Evolutionary conservation across 371 early-diverging fungal genomes (phyloP).

Genomic region (Coemansia sp.): DNA sequence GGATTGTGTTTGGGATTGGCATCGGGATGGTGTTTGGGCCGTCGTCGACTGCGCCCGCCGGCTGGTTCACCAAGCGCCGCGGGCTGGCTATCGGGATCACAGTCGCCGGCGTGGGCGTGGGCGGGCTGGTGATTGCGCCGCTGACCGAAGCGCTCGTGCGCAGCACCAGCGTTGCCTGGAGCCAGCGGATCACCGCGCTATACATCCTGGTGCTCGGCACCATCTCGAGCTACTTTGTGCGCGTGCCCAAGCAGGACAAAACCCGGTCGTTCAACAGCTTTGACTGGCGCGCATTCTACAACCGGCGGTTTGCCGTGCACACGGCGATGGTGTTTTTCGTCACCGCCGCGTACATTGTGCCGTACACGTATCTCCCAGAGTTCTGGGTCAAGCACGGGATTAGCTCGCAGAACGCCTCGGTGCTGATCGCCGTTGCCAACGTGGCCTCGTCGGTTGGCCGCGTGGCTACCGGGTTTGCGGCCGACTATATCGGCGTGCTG

Average conservation of each 20-base stretch:
- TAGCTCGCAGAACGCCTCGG: conserved; percentile 48
- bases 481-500: conserved; percentile 53
- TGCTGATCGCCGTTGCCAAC: conserved; percentile 53
- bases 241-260: conserved; percentile 50
- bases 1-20: conserved; percentile 50
- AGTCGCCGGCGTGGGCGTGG: conserved; percentile 67
- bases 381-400: conserved; percentile 49
- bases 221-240: conserved; percentile 28
- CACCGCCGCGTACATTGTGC: conserved; percentile 43
- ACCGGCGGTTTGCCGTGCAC: conserved; percentile 51
- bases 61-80: conserved; percentile 71
- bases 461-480: conserved; percentile 49
- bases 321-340: conserved; percentile 50
- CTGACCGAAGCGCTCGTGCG: conserved; percentile 55
- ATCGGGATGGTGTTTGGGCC: conserved; percentile 58
- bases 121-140: conserved; percentile 61
- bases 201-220: conserved; percentile 33
- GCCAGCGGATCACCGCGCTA: conserved; percentile 55
- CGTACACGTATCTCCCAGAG: conserved; percentile 33
- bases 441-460: conserved; percentile 58
- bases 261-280: conserved; percentile 24
- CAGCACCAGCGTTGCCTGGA: conserved; percentile 53
- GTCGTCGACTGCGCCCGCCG: conserved; percentile 61
- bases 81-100: conserved; percentile 78
- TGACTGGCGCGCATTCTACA: conserved; percentile 47